Percentiles rank a stretch among this genome's conserved stretches.
phyloP scores from a whole-genome alignment of 2,329 filamentous ascomycete genomes.

The Sporothrix schenckii region DNA sequence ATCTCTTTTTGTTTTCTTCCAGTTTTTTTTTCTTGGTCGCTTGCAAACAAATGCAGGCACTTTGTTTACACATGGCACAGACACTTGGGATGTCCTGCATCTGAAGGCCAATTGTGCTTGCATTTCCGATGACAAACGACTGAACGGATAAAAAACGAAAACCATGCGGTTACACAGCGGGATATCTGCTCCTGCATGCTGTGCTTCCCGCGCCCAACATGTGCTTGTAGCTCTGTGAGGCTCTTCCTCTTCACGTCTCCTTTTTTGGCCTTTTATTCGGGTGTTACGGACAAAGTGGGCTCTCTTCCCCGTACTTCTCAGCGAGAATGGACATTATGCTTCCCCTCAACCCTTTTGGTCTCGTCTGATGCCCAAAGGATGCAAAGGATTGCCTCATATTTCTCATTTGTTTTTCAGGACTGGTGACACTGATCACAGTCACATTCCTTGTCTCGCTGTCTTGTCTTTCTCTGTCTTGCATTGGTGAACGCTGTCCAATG shows the following conservation, averaged over 20 bases:
- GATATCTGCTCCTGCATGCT: too few species aligned
- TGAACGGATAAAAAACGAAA: not conserved
- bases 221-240: slow-evolving; percentile 1
- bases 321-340: not conserved
- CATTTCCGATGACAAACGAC: not conserved
- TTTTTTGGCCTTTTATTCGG: not conserved
- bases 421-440: not conserved
- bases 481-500: not conserved
- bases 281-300: too few species aligned
- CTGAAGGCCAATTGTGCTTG: not conserved
- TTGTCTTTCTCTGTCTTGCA: not conserved
- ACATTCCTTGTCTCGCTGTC: not conserved
- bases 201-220: slow-evolving; percentile 1
- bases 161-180: too few species aligned
- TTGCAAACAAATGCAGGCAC: too few species aligned
- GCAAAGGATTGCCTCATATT: not conserved
- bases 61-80: not conserved
- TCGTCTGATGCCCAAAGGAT: not conserved
- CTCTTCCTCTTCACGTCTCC: not conserved
- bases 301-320: not conserved
- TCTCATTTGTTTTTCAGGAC: not conserved
- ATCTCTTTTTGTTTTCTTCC: not conserved
- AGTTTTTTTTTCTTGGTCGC: not conserved
- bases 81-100: not conserved
- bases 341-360: not conserved